Percentiles rank a stretch among this genome's conserved stretches.
Conservation (phyloP, 805 yeast genomes). For the Ogataea thermomethanolica region DNA sequence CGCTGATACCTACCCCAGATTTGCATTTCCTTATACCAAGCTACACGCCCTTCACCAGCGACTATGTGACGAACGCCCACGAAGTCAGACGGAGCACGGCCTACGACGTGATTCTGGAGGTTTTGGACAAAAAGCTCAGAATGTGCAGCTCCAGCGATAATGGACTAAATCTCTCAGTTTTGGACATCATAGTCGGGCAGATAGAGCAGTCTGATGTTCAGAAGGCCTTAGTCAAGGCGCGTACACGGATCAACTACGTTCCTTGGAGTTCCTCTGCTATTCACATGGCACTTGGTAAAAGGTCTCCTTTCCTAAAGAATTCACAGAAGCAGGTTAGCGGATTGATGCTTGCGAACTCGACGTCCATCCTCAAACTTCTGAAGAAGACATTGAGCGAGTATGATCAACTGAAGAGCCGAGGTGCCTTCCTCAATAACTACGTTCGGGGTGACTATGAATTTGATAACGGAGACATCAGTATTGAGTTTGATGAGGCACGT, state of each 20-base stretch:
- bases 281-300: slow-evolving; percentile 72
- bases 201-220: slow-evolving; percentile 69
- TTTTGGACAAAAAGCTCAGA: slow-evolving; percentile 72
- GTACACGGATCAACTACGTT: slow-evolving; percentile 67
- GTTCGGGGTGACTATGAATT: slow-evolving; percentile 44
- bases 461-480: slow-evolving; percentile 44
- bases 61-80: slow-evolving; percentile 52
- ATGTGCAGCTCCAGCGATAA: slow-evolving; percentile 52
- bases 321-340: slow-evolving; percentile 62
- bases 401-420: slow-evolving; percentile 72
- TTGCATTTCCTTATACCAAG: slow-evolving; percentile 72
- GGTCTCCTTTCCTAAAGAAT: slow-evolving; percentile 53
- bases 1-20: slow-evolving; percentile 82
- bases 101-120: slow-evolving; percentile 79
- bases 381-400: slow-evolving; percentile 68
- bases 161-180: slow-evolving; percentile 58
- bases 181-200: slow-evolving; percentile 67
- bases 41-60: slow-evolving; percentile 73
- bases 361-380: slow-evolving; percentile 67
- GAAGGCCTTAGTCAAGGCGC: slow-evolving; percentile 60
- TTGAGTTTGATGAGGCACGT: slow-evolving; percentile 44
- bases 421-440: slow-evolving; percentile 83
- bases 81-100: slow-evolving; percentile 70
- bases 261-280: slow-evolving; percentile 83
- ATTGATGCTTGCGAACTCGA: slow-evolving; percentile 76